Base-by-base conservation (phyloP, 768 basidiomycete genomes). In the Inosperma sp. region DNA sequence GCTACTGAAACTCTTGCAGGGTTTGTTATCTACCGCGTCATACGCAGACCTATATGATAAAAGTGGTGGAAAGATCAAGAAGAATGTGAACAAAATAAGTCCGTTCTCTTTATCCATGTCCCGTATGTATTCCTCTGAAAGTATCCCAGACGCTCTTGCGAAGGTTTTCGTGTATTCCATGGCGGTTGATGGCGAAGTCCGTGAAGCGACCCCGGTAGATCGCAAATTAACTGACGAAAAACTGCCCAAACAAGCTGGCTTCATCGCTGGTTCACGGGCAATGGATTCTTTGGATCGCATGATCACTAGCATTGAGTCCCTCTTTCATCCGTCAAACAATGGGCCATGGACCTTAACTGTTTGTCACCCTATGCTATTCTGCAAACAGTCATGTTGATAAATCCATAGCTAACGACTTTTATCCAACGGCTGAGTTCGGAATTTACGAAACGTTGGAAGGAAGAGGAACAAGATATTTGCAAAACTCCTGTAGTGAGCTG, bases 261-360 rank as follows among this genome's bases (percentile, higher is more conserved):
- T 77, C 62, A 68, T 90, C 23, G 93, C 82, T 0, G 95, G 95
- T 13, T 93, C 88, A 2, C 87, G 80, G 62, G 89, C 93, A 16
- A 74, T 98, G 52, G 91, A 95, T 59, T 84, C 90, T 12, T 72
- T 98, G 22, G 88, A 90, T 58, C 84, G 84, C 57, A 70, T 98
- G 34, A 81, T 98, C 54, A 94, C 90, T 12, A 93, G 90, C 59
- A 90, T 88, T 5, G 95, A 98, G 62, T 83, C 86, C 0, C 95
- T 88, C 73, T 98, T 97, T 70, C 95, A 98, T 65, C 95, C 95
- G 2, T 90, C 89, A 3, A 96, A 96, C 63, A 83, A 84, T 25
- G 94, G 94, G 3, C 71, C 77, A 25, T 96, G 93, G 90, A 86
- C 90, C 4, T 63, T 78, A 48, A 63, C 72, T 52, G 83, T 86